These are phyloP conservation scores for Reutealis trisperma DNA, from an alignment of 345 rosid species.

Conservation along the genomic window DNA sequence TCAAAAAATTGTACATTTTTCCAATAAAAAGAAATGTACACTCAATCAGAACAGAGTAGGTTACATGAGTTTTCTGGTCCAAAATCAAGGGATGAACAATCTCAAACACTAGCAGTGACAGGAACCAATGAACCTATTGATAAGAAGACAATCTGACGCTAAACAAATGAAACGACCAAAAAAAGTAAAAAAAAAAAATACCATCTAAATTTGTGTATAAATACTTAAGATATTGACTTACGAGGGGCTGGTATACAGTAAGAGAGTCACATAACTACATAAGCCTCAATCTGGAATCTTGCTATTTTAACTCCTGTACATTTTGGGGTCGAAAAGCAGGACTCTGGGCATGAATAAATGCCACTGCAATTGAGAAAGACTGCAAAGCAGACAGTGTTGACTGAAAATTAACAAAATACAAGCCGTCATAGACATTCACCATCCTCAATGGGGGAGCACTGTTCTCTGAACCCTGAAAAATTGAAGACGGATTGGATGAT, in stretches of 20 bases:
- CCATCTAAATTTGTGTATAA: slow-evolving; percentile 28
- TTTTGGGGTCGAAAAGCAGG: slow-evolving; percentile 48
- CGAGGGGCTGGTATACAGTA: slow-evolving; percentile 16
- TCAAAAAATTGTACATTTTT: slow-evolving; percentile 21
- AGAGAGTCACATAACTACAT: slow-evolving; percentile 32
- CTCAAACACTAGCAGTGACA: slow-evolving; percentile 21
- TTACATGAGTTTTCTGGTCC: slow-evolving; percentile 27
- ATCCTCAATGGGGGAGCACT: slow-evolving; percentile 60
- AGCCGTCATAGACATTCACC: slow-evolving; percentile 65
- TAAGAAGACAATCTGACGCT: slow-evolving; percentile 22
- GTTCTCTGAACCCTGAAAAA: slow-evolving; percentile 48
- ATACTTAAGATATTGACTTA: slow-evolving; percentile 34
- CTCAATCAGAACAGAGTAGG: slow-evolving; percentile 26
- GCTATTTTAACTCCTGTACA: slow-evolving; percentile 44
- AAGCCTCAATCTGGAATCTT: slow-evolving; percentile 25
- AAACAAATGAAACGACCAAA: slow-evolving; percentile 21
- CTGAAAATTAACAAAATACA: slow-evolving; percentile 69
- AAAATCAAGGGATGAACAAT: slow-evolving; percentile 19
- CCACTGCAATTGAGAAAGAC: slow-evolving; percentile 76
- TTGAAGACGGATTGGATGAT: slow-evolving; percentile 24
- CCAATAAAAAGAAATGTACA: slow-evolving; percentile 3
- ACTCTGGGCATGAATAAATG: slow-evolving; percentile 69
- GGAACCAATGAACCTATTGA: slow-evolving; percentile 12
- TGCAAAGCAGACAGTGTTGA: slow-evolving; percentile 76
- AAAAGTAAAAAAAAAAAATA: slow-evolving; percentile 18